Percentiles rank a stretch among this genome's conserved stretches.
These are phyloP conservation scores for Alternaria sp. DNA, from an alignment of 2,329 filamentous ascomycete species.

Conservation along the genomic window DNA sequence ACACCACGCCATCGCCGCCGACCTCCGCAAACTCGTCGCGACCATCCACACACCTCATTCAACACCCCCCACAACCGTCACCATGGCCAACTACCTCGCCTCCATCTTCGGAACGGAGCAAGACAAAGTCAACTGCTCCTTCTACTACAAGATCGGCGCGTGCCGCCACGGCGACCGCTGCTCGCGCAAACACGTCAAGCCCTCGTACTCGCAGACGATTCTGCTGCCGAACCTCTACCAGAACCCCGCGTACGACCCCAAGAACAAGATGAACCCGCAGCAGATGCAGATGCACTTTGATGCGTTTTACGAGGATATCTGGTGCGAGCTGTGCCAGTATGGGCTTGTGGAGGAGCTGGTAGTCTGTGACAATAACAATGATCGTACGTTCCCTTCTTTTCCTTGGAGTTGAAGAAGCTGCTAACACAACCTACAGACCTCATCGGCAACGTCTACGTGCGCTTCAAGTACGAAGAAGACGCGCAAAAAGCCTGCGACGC, in stretches of 20 bases:
- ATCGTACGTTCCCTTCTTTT: constrained; percentile 61
- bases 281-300: constrained; percentile 99
- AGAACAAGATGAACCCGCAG: constrained; percentile 93
- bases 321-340: constrained; percentile 99
- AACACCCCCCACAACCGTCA: constrained; percentile 19
- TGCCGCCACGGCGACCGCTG: constrained; percentile 98
- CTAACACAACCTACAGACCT: constrained; percentile 66
- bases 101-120: constrained; percentile 99
- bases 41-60: not conserved
- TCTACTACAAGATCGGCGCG: constrained; percentile 99
- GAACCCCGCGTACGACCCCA: constrained; percentile 95
- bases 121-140: constrained; percentile 98
- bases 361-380: constrained; percentile 99
- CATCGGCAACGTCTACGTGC: constrained; percentile 98
- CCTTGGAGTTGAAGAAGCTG: not conserved
- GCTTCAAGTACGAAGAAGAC: constrained; percentile 99
- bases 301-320: constrained; percentile 99
- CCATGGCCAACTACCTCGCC: constrained; percentile 97
- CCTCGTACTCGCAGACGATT: constrained; percentile 96
- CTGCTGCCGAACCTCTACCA: constrained; percentile 99
- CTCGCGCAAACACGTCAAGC: constrained; percentile 98
- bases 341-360: constrained; percentile 97
- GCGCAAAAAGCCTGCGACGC: constrained; percentile 93
- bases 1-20: not conserved
- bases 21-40: not conserved